These are phyloP conservation scores for Paracamarosporium sp. DNA, from an alignment of 2,329 filamentous ascomycete species.

Conservation along the genomic window DNA sequence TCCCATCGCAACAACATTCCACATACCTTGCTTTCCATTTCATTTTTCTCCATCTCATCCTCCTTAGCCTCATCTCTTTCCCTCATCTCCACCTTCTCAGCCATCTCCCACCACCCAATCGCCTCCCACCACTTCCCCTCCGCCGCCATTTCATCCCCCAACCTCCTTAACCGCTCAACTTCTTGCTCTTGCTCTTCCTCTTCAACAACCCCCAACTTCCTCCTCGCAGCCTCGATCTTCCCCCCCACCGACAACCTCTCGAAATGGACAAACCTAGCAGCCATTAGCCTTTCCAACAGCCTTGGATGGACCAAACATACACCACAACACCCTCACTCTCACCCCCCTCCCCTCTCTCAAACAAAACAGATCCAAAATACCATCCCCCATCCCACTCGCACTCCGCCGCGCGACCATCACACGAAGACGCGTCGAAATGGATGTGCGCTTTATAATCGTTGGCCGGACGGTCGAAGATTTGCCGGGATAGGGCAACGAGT, in stretches of 20 bases:
- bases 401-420: background rate
- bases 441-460: background rate
- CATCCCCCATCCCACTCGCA: background rate
- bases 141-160: background rate
- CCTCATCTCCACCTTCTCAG: background rate
- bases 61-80: background rate
- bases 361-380: background rate
- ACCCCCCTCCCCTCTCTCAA: background rate
- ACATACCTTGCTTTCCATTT: background rate
- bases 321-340: background rate
- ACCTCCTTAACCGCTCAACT: background rate
- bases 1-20: background rate
- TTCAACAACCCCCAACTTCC: background rate
- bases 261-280: background rate
- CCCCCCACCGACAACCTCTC: background rate
- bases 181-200: background rate
- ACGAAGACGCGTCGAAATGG: background rate
- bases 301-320: background rate
- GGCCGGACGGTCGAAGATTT: background rate
- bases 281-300: too few species aligned
- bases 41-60: background rate
- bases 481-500: background rate
- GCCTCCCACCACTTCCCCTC: background rate
- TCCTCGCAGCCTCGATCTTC: background rate
- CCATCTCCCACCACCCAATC: conserved; percentile 1